Evolutionary conservation across 768 basidiomycete genomes (phyloP).

Genomic region (Tricholoma hemisulphureum): DNA sequence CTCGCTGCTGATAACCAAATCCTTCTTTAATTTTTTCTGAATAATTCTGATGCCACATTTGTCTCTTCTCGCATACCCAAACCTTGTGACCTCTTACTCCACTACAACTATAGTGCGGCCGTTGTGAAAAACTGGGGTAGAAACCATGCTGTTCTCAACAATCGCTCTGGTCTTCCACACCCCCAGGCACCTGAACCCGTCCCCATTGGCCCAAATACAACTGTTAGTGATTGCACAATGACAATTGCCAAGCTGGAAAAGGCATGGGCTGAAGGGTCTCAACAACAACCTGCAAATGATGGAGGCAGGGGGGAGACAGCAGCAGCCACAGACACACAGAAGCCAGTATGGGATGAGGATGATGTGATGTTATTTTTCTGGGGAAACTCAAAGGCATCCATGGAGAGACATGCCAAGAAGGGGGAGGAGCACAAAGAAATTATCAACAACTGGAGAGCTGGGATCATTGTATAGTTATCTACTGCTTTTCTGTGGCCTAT

Average conservation of each 20-base stretch:
- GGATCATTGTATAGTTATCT: neutral
- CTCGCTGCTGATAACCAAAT: neutral
- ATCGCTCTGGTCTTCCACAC: neutral
- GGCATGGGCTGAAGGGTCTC: neutral
- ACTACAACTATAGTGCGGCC: slow-evolving; percentile 3
- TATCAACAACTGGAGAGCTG: neutral
- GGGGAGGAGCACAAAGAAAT: neutral
- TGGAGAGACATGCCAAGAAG: neutral
- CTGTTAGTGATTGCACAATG: neutral
- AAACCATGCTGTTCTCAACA: slow-evolving; percentile 1
- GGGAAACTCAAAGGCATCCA: neutral
- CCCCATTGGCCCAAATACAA: neutral
- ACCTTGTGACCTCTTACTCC: slow-evolving; percentile 9
- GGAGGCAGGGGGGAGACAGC: neutral
- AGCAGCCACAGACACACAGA: neutral
- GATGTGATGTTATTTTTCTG: neutral
- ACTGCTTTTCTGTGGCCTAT: no score
- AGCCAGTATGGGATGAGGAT: neutral
- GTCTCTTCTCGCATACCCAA: neutral
- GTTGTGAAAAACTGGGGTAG: slow-evolving; percentile 13
- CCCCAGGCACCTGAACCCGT: neutral
- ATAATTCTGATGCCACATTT: slow-evolving; percentile 11
- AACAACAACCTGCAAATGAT: neutral
- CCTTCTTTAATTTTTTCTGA: neutral
- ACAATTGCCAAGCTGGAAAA: neutral